Percentiles rank a stretch among this genome's conserved stretches.
Evolutionary conservation across 495 filamentous ascomycete species (phyloP).

Genomic region (Annulohypoxylon moriforme): DNA sequence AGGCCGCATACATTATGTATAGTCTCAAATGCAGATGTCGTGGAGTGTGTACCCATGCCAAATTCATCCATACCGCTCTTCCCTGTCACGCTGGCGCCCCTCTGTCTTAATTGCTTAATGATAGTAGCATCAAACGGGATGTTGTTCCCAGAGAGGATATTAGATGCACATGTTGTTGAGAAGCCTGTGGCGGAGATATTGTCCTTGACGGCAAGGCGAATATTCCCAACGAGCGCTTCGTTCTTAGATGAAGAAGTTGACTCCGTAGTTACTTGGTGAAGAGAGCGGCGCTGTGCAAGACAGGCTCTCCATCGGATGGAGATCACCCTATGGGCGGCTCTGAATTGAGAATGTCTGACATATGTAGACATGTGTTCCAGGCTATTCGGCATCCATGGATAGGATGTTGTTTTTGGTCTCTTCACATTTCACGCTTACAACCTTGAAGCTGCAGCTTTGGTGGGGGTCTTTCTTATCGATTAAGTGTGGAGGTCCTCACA

Average conservation of each 20-base stretch:
- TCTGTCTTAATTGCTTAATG: slow-evolving; percentile 69
- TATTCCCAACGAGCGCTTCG: too few relatives aligned
- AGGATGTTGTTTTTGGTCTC: not conserved
- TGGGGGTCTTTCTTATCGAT: slow-evolving; percentile 31
- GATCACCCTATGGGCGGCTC: slow-evolving; percentile 46
- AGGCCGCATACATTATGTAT: slow-evolving; percentile 62
- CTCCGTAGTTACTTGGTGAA: slow-evolving; percentile 22
- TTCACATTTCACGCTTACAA: not conserved
- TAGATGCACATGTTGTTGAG: slow-evolving; percentile 84
- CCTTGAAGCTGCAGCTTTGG: slow-evolving; percentile 1
- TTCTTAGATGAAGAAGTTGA: slow-evolving; percentile 2
- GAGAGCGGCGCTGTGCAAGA: slow-evolving; percentile 19
- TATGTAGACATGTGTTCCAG: slow-evolving; percentile 49
- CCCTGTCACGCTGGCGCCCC: slow-evolving; percentile 74
- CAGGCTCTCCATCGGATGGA: slow-evolving; percentile 33
- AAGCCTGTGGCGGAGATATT: slow-evolving; percentile 76
- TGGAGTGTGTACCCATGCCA: slow-evolving; percentile 95
- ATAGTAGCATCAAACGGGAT: slow-evolving; percentile 90
- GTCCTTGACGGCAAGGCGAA: slow-evolving; percentile 81
- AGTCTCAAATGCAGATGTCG: slow-evolving; percentile 75
- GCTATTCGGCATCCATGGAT: slow-evolving; percentile 13
- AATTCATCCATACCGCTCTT: slow-evolving; percentile 98
- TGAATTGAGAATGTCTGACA: slow-evolving; percentile 43
- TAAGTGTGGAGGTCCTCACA: not conserved
- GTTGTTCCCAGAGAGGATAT: slow-evolving; percentile 72